These are phyloP conservation scores for Cladosporium halotolerans DNA, from an alignment of 2,329 filamentous ascomycete genomes.

Conservation along the genomic window DNA sequence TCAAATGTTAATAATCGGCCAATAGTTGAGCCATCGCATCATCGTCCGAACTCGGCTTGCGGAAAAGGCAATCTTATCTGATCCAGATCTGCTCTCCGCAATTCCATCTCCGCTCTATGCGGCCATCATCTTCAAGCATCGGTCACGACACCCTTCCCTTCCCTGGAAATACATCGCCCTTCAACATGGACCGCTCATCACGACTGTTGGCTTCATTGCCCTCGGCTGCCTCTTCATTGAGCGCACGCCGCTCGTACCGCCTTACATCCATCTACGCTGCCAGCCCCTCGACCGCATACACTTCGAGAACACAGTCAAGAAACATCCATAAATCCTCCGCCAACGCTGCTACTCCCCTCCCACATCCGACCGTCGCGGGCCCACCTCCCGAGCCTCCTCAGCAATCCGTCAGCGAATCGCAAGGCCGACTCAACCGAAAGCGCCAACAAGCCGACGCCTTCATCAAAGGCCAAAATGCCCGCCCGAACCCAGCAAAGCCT, in stretches of 20 bases:
- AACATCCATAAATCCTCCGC: constrained; percentile 37
- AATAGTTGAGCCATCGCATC: neutral
- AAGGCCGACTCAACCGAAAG: constrained; percentile 44
- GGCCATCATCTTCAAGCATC: neutral
- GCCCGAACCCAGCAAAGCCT: constrained; percentile 39
- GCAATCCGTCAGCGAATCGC: constrained; percentile 42
- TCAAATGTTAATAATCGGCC: too few species aligned
- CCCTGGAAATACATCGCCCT: neutral
- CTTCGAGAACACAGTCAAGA: constrained; percentile 19
- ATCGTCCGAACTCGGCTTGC: constrained; percentile 3
- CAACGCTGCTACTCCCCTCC: constrained; percentile 49
- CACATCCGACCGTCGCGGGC: constrained; percentile 52
- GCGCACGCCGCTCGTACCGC: constrained; percentile 20
- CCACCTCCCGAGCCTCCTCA: constrained; percentile 54
- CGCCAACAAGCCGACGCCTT: constrained; percentile 46
- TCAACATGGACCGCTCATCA: constrained; percentile 6
- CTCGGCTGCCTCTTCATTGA: constrained; percentile 28
- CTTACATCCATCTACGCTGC: constrained; percentile 11
- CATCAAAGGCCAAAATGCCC: constrained; percentile 40
- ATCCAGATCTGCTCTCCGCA: neutral
- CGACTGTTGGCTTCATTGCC: constrained; percentile 12
- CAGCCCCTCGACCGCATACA: neutral
- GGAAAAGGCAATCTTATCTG: neutral
- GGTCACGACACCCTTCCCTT: neutral
- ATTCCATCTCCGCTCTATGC: neutral